Evolutionary conservation across 495 filamentous ascomycete species (phyloP).

Genomic region (Neurospora tetraspora): DNA sequence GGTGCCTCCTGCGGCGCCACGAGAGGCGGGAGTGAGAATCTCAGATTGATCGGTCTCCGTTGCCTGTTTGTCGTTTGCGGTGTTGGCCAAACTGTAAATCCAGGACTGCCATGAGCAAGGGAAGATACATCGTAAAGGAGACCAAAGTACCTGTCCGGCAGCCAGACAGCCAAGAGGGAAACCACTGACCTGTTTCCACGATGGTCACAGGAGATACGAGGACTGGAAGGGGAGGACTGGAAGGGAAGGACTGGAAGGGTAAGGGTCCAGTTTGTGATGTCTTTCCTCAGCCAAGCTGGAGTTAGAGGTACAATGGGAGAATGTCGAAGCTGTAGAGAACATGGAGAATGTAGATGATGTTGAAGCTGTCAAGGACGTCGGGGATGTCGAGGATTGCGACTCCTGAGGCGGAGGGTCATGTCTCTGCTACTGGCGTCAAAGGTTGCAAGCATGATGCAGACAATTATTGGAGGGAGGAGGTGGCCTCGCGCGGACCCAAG

Average conservation of each 20-base stretch:
- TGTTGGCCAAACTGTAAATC: background rate
- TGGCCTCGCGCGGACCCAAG: background rate
- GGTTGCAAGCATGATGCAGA: background rate
- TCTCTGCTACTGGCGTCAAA: background rate
- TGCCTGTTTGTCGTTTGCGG: background rate
- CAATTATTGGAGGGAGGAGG: background rate
- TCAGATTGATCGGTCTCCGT: too few species aligned
- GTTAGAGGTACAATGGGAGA: background rate
- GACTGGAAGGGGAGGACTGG: background rate
- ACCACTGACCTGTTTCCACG: background rate
- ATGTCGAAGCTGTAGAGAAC: background rate
- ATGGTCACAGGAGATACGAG: background rate
- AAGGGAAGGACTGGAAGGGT: background rate
- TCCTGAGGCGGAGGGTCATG: background rate
- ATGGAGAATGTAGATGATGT: background rate
- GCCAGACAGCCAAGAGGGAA: background rate
- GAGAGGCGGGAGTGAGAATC: too few species aligned
- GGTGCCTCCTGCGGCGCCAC: background rate
- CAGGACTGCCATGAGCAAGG: background rate
- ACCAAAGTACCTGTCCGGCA: background rate
- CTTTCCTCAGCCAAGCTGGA: background rate
- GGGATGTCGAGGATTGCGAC: background rate
- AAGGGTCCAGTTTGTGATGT: background rate
- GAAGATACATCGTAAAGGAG: too few species aligned
- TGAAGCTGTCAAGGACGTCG: background rate